These are phyloP conservation scores for Breynia disticha DNA, from an alignment of 441 rosid species.

Conservation along the genomic window DNA sequence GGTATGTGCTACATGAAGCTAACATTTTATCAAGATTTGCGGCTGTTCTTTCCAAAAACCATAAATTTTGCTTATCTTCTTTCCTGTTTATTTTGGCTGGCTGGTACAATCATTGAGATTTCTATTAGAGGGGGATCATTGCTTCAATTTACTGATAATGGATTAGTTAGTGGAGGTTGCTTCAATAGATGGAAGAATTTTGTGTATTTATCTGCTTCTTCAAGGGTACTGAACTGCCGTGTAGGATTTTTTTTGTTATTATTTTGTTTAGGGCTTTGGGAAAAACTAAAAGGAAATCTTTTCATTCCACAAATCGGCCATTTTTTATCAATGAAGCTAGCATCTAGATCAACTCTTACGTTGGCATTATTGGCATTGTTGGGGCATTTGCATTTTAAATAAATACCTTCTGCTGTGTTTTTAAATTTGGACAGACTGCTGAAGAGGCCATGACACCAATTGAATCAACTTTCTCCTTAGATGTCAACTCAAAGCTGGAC, in stretches of 20 bases:
- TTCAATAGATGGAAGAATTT: too few species aligned
- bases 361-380: neutral
- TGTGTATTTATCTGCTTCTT: too few species aligned
- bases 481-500: conserved; percentile 90
- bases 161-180: too few species aligned
- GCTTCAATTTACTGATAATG: too few species aligned
- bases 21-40: neutral
- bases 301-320: too few species aligned
- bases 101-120: neutral
- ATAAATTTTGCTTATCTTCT: neutral
- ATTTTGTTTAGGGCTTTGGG: too few species aligned
- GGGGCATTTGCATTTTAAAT: conserved; percentile 3
- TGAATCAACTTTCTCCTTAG: conserved; percentile 85
- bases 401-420: conserved; percentile 8
- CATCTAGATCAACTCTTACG: neutral
- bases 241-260: too few species aligned
- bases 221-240: too few species aligned
- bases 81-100: neutral
- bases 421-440: conserved; percentile 57
- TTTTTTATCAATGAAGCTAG: conserved; percentile 1
- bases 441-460: conserved; percentile 99
- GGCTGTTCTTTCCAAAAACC: neutral
- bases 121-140: too few species aligned
- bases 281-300: too few species aligned
- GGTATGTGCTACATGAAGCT: conserved; percentile 33